These are phyloP conservation scores for Fonsecaea monophora DNA, from an alignment of 2,329 filamentous ascomycete genomes.

Conservation along the genomic window DNA sequence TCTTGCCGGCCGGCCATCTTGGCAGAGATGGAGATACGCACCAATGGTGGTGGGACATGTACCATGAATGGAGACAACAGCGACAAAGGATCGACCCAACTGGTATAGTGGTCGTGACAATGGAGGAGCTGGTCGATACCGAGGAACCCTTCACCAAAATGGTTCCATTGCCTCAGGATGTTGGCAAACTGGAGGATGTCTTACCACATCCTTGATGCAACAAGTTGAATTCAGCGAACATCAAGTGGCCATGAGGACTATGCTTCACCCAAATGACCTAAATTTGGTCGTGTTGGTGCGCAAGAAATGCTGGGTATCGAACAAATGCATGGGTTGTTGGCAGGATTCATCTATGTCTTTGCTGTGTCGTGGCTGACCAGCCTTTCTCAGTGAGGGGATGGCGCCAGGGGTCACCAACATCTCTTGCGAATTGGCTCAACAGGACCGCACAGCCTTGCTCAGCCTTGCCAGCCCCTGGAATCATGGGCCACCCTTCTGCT, in stretches of 20 bases:
- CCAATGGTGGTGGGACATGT: conserved; percentile 61
- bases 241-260: neutral
- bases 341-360: neutral
- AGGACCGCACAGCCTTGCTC: conserved; percentile 12
- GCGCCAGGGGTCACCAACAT: neutral
- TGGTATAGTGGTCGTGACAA: conserved; percentile 14
- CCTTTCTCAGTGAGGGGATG: neutral
- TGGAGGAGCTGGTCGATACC: conserved; percentile 31
- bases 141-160: conserved; percentile 32
- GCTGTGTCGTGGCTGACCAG: neutral
- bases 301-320: neutral
- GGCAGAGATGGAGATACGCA: conserved; percentile 61
- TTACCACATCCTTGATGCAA: conserved; percentile 11
- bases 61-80: conserved; percentile 48
- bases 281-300: neutral
- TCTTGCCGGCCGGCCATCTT: conserved; percentile 57
- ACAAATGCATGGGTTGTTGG: neutral
- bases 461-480: conserved; percentile 11
- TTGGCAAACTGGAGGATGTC: conserved; percentile 36
- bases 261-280: neutral
- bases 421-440: neutral
- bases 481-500: neutral
- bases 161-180: conserved; percentile 30
- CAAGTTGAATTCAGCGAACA: neutral
- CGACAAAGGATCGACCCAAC: conserved; percentile 25